Conservation (phyloP, 2,329 filamentous ascomycete species). For the Clonostachys solani region DNA sequence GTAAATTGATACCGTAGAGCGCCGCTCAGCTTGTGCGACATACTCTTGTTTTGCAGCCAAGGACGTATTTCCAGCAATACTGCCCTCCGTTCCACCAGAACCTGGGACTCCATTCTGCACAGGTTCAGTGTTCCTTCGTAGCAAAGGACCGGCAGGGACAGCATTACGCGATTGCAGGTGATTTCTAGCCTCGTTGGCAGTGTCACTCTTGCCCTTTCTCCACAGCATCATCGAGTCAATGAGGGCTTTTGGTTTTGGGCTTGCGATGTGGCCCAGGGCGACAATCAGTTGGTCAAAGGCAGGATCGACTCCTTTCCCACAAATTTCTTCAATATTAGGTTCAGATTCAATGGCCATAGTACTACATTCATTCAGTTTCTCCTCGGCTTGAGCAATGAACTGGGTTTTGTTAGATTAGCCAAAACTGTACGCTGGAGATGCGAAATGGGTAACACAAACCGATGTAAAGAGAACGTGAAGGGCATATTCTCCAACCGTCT, state of each 20-base stretch:
- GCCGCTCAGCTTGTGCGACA: constrained; percentile 76
- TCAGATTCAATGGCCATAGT: constrained; percentile 75
- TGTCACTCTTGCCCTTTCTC: constrained; percentile 93
- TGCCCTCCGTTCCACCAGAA: constrained; percentile 15
- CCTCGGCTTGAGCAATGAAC: constrained; percentile 96
- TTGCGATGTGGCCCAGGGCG: constrained; percentile 89
- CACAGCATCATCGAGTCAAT: constrained; percentile 98
- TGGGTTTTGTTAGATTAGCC: constrained; percentile 21
- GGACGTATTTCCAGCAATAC: constrained; percentile 27
- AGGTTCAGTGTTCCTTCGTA: constrained; percentile 74
- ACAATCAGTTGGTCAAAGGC: constrained; percentile 92
- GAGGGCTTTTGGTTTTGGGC: constrained; percentile 87
- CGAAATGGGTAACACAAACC: constrained; percentile 38
- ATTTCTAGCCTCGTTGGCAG: constrained; percentile 64
- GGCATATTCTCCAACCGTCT: constrained; percentile 97
- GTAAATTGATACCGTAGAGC: constrained; percentile 92
- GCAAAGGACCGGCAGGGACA: constrained; percentile 42
- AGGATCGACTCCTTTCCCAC: constrained; percentile 82
- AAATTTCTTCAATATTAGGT: constrained; percentile 82
- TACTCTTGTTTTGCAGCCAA: constrained; percentile 60
- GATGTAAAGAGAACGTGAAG: constrained; percentile 95
- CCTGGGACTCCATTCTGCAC: constrained; percentile 35
- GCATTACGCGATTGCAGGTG: constrained; percentile 48
- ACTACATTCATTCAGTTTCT: constrained; percentile 88
- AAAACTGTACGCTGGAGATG: neutral